Conservation (phyloP, 83 land plant genomes). For the Isoetes engelmannii region DNA sequence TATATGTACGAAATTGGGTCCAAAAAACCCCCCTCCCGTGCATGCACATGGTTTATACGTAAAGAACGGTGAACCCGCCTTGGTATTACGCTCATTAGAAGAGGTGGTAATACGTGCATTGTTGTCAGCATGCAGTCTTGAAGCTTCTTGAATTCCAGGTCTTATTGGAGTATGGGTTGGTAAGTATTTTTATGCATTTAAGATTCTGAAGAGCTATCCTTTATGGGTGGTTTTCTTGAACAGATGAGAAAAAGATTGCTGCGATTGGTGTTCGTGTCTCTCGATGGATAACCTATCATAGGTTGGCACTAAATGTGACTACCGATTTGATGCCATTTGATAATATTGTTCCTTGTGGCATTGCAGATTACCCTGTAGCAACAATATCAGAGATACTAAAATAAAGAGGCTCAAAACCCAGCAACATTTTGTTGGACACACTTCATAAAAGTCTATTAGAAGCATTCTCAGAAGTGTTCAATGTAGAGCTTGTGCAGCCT, state of each 20-base stretch:
- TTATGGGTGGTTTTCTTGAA: background rate
- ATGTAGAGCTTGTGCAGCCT: too few species aligned
- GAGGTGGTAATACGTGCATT: constrained; percentile 82
- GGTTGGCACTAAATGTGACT: constrained; percentile 76
- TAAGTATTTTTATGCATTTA: constrained; percentile 26
- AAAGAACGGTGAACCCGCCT: constrained; percentile 5
- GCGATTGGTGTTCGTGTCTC: constrained; percentile 81
- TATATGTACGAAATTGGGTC: too few species aligned
- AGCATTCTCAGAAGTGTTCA: too few species aligned
- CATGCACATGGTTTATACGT: constrained; percentile 26
- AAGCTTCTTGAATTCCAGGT: constrained; percentile 57
- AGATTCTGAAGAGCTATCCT: background rate
- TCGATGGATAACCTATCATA: constrained; percentile 79
- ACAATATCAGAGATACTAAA: constrained; percentile 40
- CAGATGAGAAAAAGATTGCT: constrained; percentile 60
- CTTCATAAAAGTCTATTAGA: too few species aligned
- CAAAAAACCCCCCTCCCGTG: too few species aligned
- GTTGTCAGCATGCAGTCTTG: constrained; percentile 45
- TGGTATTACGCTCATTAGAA: too few species aligned
- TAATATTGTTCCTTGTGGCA: constrained; percentile 82
- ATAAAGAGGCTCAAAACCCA: too few species aligned
- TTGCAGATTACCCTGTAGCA: constrained; percentile 53
- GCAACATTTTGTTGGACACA: too few species aligned
- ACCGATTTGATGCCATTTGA: constrained; percentile 66
- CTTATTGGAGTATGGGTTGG: constrained; percentile 93